Conservation (phyloP, 371 early-diverging fungal genomes). For the Sporodiniella umbellata region DNA sequence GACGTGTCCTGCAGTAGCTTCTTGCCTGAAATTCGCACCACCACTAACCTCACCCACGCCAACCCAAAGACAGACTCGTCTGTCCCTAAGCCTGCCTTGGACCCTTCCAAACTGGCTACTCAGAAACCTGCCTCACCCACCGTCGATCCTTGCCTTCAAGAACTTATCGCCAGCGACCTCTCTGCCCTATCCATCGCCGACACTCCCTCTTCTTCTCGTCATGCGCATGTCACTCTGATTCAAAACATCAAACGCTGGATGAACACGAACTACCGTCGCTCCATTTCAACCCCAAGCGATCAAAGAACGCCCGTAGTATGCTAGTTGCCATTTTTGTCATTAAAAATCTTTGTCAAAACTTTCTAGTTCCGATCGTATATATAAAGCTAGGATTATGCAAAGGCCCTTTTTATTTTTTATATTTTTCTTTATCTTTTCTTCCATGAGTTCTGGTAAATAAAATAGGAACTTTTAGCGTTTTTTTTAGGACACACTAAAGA, state of each 20-base stretch:
- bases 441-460: background rate
- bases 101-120: too few species aligned
- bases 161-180: constrained; percentile 13
- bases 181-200: constrained; percentile 8
- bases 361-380: background rate
- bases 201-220: too few species aligned
- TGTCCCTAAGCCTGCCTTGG: too few species aligned
- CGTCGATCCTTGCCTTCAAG: too few species aligned
- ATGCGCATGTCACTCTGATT: constrained; percentile 7
- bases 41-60: constrained; percentile 37
- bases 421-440: constrained; percentile 3
- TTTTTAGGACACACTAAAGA: background rate
- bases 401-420: constrained; percentile 3
- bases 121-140: too few species aligned
- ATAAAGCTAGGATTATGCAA: background rate
- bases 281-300: background rate
- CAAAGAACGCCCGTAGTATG: background rate
- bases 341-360: background rate
- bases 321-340: background rate
- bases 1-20: constrained; percentile 20
- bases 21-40: constrained; percentile 29
- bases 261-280: constrained; percentile 11
- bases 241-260: constrained; percentile 17
- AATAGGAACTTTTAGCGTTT: background rate
- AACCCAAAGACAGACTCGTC: constrained; percentile 12